Evolutionary conservation across 2,329 filamentous ascomycete genomes (phyloP), one percentile per base, ranked within the genome.

Genomic region (Cercospora zeina): DNA sequence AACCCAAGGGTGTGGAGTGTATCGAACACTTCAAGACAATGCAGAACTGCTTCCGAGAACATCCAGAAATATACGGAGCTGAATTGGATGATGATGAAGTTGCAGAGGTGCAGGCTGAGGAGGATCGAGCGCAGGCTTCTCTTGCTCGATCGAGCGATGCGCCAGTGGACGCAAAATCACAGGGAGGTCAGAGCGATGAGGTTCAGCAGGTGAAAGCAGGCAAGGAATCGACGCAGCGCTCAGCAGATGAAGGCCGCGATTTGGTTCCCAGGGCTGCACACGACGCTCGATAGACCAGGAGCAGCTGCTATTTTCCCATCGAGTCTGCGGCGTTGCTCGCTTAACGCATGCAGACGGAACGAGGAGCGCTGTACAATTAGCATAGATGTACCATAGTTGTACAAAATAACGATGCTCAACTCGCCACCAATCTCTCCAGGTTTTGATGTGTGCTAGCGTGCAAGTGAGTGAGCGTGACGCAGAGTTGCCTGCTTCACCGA

Each of bases 31-130:
- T 71, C 69, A 96, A 93, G 83, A 87, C 84, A 71, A 99, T 99
- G 95, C 95, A 97, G 81, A 89, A 93, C 72, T 99, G 95, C 82
- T 99, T 99, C 84, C 86, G 92, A 70, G 81, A 87, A 75, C 90
- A 97, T 77, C 95, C 95, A 19, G 95, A 97, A 47, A 83, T 97
- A 63, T 99, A 99, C 77, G 93, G 92, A 63, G 85, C 89, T 47
- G 93, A 97, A 76, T 82, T 97, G 16, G 88, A 89, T 34, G 89
- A 92, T 53, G 92, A 96, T 55, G 85, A 87, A 34, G 87, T 88
- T 21, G 65, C 62, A 27, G 66, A 65, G 59, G 67, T 63, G 47
- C 59, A 68, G 33, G 66, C 57, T 27, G 68, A 68, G 50, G 64
- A 69, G 47, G 67, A 62, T 55, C 59, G 65, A 16, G 63, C 62